Evolutionary conservation across 164 flowering plant genomes (phyloP), one percentile per base, ranked within the genome.

Genomic region (Piper betle): DNA sequence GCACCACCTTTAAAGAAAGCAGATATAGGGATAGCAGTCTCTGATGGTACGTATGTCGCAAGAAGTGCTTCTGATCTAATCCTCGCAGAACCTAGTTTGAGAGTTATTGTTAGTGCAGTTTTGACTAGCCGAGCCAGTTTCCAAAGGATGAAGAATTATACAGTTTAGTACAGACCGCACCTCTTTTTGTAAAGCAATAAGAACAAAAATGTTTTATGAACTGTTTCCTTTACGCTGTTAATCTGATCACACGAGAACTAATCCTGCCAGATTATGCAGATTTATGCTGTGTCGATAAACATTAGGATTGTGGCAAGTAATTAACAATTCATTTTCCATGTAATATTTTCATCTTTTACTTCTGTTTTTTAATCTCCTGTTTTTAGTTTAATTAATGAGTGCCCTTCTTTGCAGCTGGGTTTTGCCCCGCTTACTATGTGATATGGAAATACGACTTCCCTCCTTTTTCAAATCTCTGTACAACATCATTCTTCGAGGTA

Each of bases 381-480:
- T 42, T 42, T 42, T 42, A 10, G 10, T 46, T 15, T 10, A 12
- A 46, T 15, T 46, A 46, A 6, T 46, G 13, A 46, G 6, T 10
- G 50, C 50, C 15, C 50, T 12, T 46, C 15, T 46, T 62, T 75
- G 75, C 88, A 89, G 96, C 85, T 87, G 67, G 93, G 96, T 69
- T 89, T 86, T 64, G 78, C 79, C 39, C 93, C 87, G 48, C 80
- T 89, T 25, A 80, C 94, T 0, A 69, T 87, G 33, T 25, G 78
- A 89, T 86, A 62, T 89, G 93, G 96, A 79, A 89, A 69, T 89
- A 82, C 56, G 96, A 89, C 77, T 87, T 89, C 68, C 97, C 97
- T 25, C 97, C 97, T 54, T 89, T n/a, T n/a, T n/a, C n/a, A n/a
- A n/a, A n/a, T n/a, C n/a, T n/a, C n/a, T n/a, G n/a, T n/a, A n/a